Base-by-base conservation (phyloP, 768 basidiomycete species). In the Mycena latifolia region DNA sequence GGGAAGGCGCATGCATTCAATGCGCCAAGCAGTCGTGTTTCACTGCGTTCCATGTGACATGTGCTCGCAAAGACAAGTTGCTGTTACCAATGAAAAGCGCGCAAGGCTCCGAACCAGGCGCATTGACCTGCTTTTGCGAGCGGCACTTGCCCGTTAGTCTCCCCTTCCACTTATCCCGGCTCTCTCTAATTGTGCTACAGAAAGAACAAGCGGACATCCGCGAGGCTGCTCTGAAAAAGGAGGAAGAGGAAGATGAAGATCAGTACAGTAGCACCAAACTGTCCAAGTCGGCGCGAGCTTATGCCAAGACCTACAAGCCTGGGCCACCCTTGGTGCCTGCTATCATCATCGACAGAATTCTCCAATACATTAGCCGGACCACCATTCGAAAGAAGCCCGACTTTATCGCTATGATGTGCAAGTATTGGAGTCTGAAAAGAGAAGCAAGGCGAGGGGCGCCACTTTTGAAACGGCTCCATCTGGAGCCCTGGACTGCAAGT, bases 391-490 rank as follows among this genome's bases (percentile, higher is more conserved):
- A 93, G 76, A 94, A 92, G 74, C 71, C 78, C 4, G 91, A 93
- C 48, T 93, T 96, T 60, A 79, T 99, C 15, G 85, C 89, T 52
- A 77, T 88, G 72, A 83, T 96, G 33, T 96, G 93, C 73, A 87
- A 89, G 73, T 99, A 98, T 74, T 99, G 98, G 98, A 98, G 98
- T 78, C 77, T 99, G 77, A 99, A 99, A 79, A 83, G 98, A 5
- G 97, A 99, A 75, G 94, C 89, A 1, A 86, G 98, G 66, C 79
- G 97, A 43, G 98, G 98, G 5, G 98, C 98, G 11, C 97, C 98
- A 14, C 77, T 99, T 65, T 77, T 99, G 69, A 99, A 99, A 78
- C 76, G 98, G 57, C 75, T 99, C 62, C 96, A 99, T 79, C 81
- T 99, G 28, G 97, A 99, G 80, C 97, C 98, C 0, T 99, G 98